These are phyloP conservation scores for Globisporangium camurandrum DNA, from an alignment of 352 stramenopile genomes.

Conservation along the genomic window DNA sequence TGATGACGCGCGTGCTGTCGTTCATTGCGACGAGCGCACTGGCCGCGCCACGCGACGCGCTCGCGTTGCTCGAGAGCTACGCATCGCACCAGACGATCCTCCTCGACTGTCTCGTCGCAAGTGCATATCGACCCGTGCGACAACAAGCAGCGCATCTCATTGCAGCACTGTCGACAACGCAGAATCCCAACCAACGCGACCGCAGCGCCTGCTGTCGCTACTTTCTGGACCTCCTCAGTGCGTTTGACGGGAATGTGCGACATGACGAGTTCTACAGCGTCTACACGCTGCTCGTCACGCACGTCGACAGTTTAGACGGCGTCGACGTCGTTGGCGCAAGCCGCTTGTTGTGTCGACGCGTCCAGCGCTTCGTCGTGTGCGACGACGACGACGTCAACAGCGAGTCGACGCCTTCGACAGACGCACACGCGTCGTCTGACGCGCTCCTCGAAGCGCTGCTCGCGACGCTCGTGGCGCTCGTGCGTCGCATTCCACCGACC, in stretches of 20 bases:
- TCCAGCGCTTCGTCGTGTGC: constrained; percentile 29
- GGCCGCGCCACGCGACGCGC: constrained; percentile 17
- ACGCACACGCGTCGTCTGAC: constrained; percentile 14
- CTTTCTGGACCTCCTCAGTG: constrained; percentile 43
- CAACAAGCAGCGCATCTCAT: constrained; percentile 38
- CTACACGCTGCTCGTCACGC: constrained; percentile 49
- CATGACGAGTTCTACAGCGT: constrained; percentile 61
- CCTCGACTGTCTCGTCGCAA: constrained; percentile 37
- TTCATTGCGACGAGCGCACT: constrained; percentile 37
- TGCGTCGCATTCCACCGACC: constrained; percentile 50
- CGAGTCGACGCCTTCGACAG: not conserved
- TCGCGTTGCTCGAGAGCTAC: constrained; percentile 32
- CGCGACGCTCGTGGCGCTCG: constrained; percentile 46
- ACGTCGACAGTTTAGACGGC: constrained; percentile 26
- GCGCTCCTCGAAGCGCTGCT: constrained; percentile 44
- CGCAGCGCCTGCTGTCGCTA: constrained; percentile 34
- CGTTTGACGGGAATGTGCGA: constrained; percentile 28
- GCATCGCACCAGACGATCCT: constrained; percentile 30
- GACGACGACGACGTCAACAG: constrained; percentile 8
- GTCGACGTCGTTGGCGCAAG: constrained; percentile 43
- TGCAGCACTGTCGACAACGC: constrained; percentile 30
- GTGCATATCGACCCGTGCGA: constrained; percentile 36
- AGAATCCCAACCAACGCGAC: constrained; percentile 36
- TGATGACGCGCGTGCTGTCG: constrained; percentile 48
- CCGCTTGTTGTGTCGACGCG: constrained; percentile 36